Conservation (phyloP, 371 early-diverging fungal species). For the Saksenaea vasiformis region DNA sequence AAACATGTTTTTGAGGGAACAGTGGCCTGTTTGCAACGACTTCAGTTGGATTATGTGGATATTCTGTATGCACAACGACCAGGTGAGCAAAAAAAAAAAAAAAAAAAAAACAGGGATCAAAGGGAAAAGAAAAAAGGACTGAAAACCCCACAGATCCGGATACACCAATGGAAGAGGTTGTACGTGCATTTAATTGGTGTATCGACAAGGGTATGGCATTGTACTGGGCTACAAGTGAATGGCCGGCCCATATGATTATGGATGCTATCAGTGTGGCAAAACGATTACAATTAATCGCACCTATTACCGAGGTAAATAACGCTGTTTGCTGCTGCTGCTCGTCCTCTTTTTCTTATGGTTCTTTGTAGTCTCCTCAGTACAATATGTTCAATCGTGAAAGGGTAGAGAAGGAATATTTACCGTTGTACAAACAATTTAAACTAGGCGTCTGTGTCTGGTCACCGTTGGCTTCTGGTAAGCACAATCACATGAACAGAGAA, state of each 20-base stretch:
- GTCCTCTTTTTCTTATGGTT: slow-evolving; percentile 5
- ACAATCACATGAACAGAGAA: no score
- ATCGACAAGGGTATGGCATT: slow-evolving; percentile 84
- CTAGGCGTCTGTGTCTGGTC: slow-evolving; percentile 85
- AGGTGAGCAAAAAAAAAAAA: slow-evolving; percentile 32
- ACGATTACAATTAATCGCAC: slow-evolving; percentile 67
- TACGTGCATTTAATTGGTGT: slow-evolving; percentile 84
- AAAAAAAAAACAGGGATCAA: not conserved
- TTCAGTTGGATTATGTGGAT: slow-evolving; percentile 82
- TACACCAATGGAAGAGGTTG: slow-evolving; percentile 83
- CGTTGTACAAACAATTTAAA: slow-evolving; percentile 68
- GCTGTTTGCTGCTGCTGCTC: not conserved
- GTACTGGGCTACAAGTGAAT: slow-evolving; percentile 89
- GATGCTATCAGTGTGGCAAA: slow-evolving; percentile 79
- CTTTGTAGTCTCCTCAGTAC: slow-evolving; percentile 83
- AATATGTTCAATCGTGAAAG: slow-evolving; percentile 85
- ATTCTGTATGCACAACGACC: slow-evolving; percentile 85
- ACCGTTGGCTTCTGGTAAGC: slow-evolving; percentile 73
- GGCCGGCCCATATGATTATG: slow-evolving; percentile 79
- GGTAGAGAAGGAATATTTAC: slow-evolving; percentile 76
- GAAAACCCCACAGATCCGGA: slow-evolving; percentile 36
- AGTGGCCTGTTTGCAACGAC: slow-evolving; percentile 71
- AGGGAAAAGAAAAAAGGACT: not conserved
- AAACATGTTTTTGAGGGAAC: slow-evolving; percentile 89
- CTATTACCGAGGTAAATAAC: slow-evolving; percentile 56